Evolutionary conservation across 192 early-diverging fungal species (phyloP).

Genomic region (Umbelopsis sp.): DNA sequence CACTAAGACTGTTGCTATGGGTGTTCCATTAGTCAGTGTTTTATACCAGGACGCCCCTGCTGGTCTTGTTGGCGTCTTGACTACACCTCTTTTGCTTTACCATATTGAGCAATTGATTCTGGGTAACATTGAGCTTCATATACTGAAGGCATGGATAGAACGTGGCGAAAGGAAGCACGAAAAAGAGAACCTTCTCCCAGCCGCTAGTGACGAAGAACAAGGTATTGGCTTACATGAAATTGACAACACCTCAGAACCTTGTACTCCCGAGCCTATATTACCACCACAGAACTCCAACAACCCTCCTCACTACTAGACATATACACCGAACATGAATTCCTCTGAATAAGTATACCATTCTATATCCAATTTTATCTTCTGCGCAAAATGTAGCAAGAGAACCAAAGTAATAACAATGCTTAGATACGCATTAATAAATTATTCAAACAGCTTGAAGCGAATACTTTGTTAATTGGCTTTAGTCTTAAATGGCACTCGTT

Average conservation of each 20-base stretch:
- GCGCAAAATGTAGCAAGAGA: no score
- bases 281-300: neutral
- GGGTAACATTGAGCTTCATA: slow-evolving; percentile 58
- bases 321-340: no score
- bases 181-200: slow-evolving; percentile 10
- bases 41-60: slow-evolving; percentile 53
- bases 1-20: slow-evolving; percentile 76
- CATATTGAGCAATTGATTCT: slow-evolving; percentile 72
- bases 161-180: slow-evolving; percentile 36
- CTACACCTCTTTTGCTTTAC: slow-evolving; percentile 69
- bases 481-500: no score
- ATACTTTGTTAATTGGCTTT: no score
- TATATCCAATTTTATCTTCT: no score
- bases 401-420: no score
- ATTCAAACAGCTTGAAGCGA: no score
- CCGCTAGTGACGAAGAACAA: neutral
- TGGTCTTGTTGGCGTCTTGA: slow-evolving; percentile 55
- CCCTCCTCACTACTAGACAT: neutral
- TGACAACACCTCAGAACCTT: neutral
- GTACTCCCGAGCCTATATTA: neutral
- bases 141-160: slow-evolving; percentile 58
- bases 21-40: slow-evolving; percentile 76
- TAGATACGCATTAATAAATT: no score
- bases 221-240: slow-evolving; percentile 8
- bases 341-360: no score